Evolutionary conservation across 257 asterid genomes (phyloP), one percentile per base, ranked within the genome.

Genomic region (Thymus mandschuricus): DNA sequence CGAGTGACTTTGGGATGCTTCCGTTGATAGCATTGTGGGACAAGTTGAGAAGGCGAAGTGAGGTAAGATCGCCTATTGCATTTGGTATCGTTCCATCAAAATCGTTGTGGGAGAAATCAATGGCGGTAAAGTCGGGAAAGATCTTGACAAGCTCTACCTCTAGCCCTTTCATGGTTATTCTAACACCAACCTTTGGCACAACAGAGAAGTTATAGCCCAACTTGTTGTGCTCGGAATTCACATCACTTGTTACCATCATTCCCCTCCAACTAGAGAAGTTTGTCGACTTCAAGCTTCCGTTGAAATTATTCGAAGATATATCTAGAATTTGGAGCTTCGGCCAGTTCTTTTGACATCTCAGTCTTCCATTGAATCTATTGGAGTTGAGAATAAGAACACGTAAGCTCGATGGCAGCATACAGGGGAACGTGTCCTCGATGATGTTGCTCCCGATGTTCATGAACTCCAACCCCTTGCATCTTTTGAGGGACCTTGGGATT

Each of bases 41-140:
- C 21, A 21, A 21, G 21, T 21, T 21, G 21, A 21, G 21, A 21
- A 21, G 21, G 21, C 21, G 21, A 21, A 21, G 21, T 50, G 8
- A 13, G 29, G 8, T 13, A 3, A 50, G 28, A 50, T 50, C 56
- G 3, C 56, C 56, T 13, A 50, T n/a, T 50, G 8, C 29, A 3
- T 13, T 50, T 4, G 56, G 56, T n/a, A 50, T 13, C 29, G 13
- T 29, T n/a, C 56, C 56, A 3, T 8, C 1, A 9, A 50, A 50
- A 50, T 50, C 1, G 15, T 85, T 87, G 65, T 80, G 27, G 29
- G 93, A 85, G 63, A 87, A 64, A 75, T 87, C 88, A 68, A 87
- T 75, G 55, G 86, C 79, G 21, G 75, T 66, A 52, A 69, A 73
- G 58, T 48, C 9, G 6, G 68, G 44, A 13, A 66, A 54, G 38